phyloP scores from a whole-genome alignment of 805 yeast genomes.

The Candida sphagnicola region DNA sequence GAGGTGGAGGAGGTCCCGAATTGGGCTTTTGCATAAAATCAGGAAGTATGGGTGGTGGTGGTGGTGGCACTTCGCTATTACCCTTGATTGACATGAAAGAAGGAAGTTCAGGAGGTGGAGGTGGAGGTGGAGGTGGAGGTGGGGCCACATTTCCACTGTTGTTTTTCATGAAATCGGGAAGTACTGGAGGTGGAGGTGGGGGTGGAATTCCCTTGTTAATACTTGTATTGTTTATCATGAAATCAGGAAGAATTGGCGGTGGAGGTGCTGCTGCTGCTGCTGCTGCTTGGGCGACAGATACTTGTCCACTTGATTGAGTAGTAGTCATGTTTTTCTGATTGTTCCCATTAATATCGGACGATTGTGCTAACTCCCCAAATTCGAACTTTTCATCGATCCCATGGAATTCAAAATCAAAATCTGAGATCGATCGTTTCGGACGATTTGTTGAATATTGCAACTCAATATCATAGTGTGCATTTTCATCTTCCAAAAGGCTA shows the following conservation, averaged over 20 bases:
- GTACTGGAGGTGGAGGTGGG: constrained; percentile 17
- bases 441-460: background rate
- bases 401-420: background rate
- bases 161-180: constrained; percentile 6
- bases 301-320: no score
- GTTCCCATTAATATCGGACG: no score
- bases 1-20: constrained; percentile 10
- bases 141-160: constrained; percentile 1
- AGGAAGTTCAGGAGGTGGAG: constrained; percentile 10
- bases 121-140: constrained; percentile 19
- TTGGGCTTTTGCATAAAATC: constrained; percentile 2
- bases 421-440: background rate
- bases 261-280: constrained; percentile 17
- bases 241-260: constrained; percentile 12
- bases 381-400: background rate
- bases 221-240: constrained; percentile 5
- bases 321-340: no score
- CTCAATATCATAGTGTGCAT: background rate
- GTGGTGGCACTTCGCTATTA: constrained; percentile 4
- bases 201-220: constrained; percentile 2
- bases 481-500: no score
- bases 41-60: constrained; percentile 15
- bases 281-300: constrained; percentile 17
- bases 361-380: no score
- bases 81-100: background rate